These are phyloP conservation scores for Setaria viridis DNA, from an alignment of 202 grass and related monocot genomes.

Conservation along the genomic window DNA sequence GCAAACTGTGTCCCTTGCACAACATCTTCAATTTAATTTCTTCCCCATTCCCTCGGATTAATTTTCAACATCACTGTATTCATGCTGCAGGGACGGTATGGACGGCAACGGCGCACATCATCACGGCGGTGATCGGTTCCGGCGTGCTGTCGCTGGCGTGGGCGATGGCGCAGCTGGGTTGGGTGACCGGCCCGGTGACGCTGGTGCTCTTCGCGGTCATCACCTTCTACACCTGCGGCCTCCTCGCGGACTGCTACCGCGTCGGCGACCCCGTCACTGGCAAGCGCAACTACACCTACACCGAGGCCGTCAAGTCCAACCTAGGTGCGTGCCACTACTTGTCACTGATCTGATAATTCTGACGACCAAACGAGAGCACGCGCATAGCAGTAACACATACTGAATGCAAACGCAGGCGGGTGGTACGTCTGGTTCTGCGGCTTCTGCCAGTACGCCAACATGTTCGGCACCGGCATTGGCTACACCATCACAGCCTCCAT, in stretches of 20 bases:
- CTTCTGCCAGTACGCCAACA: constrained; percentile 83
- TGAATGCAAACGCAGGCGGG: constrained; percentile 42
- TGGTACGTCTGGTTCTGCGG: constrained; percentile 68
- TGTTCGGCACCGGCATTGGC: constrained; percentile 77
- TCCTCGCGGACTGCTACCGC: constrained; percentile 87
- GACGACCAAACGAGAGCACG: neutral
- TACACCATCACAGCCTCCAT: constrained; percentile 93
- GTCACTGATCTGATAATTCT: neutral
- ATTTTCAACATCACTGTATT: neutral
- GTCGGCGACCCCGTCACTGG: constrained; percentile 60
- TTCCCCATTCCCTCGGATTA: neutral
- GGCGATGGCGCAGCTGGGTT: constrained; percentile 85
- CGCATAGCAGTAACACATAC: neutral
- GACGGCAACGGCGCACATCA: constrained; percentile 83
- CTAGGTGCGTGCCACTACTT: constrained; percentile 43
- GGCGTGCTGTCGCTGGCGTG: constrained; percentile 87
- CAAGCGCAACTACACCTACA: constrained; percentile 87
- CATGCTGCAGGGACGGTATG: constrained; percentile 40
- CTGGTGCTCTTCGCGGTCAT: constrained; percentile 71
- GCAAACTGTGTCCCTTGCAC: neutral
- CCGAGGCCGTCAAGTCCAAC: constrained; percentile 70
- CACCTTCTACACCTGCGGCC: constrained; percentile 80
- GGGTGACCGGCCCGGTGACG: constrained; percentile 59
- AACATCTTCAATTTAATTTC: neutral
- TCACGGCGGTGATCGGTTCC: constrained; percentile 90